Base-by-base conservation (phyloP, 495 filamentous ascomycete species). In the Lophium mytilinum region DNA sequence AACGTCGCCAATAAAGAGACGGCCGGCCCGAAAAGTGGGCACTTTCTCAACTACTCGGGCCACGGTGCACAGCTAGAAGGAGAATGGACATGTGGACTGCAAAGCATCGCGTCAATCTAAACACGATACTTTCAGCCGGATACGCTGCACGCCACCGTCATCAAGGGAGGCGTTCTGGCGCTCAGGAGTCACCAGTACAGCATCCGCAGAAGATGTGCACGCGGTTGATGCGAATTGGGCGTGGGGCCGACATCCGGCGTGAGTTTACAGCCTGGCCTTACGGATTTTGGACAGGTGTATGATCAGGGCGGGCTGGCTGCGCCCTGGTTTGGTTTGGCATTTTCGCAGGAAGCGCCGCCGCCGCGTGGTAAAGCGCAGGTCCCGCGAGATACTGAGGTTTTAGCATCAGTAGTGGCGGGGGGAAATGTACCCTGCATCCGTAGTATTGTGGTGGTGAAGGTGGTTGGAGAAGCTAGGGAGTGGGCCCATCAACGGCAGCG, bases 361-460 rank as follows among this genome's bases (percentile, higher is more conserved):
- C 48, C 61, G 57, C 57, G 46, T 50, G 57, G 50, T 41, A 57
- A 53, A 34, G 56, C n/a, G 36, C 36, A 53, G 34, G 34, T 17
- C 37, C 24, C 36, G 19, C 14, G 17, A n/a, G 21, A 49, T 12
- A 36, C 48, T 53, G 56, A 49, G 56, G 52, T 30, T 56, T 57
- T 21, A 60, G 53, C 50, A 35, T 18, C 53, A 21, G n/a, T 11
- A 15, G 36, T 8, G 21, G 14, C 34, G 34, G 49, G 61, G 61
- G 61, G 57, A 60, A 60, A 36, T 6, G 11, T 55, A 21, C 61
- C 57, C 50, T 64, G 57, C 61, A 60, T 60, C 61, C 61, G 61
- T 46, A 24, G 33, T 30, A 41, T 24, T n/a, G 19, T 30, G 24
- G 24, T 30, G 24, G 24, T 30, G 24, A 30, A 30, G 24, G 24